Base-by-base conservation (phyloP, 257 asterid species). In the Thymus quinquecostatus region DNA sequence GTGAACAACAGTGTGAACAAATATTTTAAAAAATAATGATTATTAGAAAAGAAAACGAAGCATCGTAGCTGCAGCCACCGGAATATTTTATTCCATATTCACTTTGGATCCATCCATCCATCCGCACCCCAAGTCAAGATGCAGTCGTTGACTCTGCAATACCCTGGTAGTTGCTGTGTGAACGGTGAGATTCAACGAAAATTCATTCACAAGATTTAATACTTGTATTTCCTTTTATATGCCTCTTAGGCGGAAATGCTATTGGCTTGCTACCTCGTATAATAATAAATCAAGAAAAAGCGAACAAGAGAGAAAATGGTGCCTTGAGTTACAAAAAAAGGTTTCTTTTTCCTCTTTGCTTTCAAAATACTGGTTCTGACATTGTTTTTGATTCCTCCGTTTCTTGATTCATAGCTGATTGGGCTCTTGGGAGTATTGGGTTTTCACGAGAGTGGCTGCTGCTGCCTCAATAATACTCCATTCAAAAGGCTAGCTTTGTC, bases 351-450 rank as follows among this genome's bases (percentile, higher is more conserved):
- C 21, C 21, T 21, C 21, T 21, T 21, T 21, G 21, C 21, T 21
- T 21, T 21, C 21, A 21, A 21, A 21, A 21, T 21, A 21, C 21
- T 21, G 21, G 21, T 21, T 21, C 21, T 21, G 21, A 21, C 21
- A 21, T 21, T 21, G 21, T 21, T 21, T 21, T 21, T 21, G 21
- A 21, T 21, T 21, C 21, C 21, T 21, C 21, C 21, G 21, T 9
- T 50, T 66, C 38, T 49, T 66, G 21, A 49, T 66, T 57, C 43
- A 36, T 7, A 61, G 58, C 44, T 32, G 66, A 62, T 41, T 59
- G 1, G n/a, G 14, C 60, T 55, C 29, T 3, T 28, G 12, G 12
- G 34, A 21, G 21, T 21, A 21, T 21, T 21, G 21, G 21, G 21
- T 21, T 21, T 21, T 21, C 21, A 21, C 21, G 21, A 21, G 21